Conservation (phyloP, 306 rosid genomes). For the Delonix regia region DNA sequence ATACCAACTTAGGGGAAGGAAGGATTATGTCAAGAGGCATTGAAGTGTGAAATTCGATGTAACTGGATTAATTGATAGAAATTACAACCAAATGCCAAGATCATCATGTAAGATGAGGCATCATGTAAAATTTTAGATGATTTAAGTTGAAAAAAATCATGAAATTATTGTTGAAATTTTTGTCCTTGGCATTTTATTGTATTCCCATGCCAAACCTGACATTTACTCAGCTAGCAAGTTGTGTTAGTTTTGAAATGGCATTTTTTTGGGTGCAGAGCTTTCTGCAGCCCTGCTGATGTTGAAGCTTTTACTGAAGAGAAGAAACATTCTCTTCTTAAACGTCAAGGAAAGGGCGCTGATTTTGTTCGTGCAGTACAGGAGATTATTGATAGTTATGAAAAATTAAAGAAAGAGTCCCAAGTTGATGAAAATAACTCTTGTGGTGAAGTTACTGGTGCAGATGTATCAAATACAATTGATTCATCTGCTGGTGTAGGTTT, state of each 20-base stretch:
- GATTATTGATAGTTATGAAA: constrained; percentile 77
- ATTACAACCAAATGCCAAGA: background rate
- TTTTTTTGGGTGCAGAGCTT: constrained; percentile 68
- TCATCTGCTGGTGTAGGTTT: constrained; percentile 40
- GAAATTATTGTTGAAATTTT: background rate
- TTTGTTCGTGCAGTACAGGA: constrained; percentile 92
- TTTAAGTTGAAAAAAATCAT: background rate
- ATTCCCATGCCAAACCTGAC: background rate
- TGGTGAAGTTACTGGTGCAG: constrained; percentile 51
- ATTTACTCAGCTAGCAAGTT: constrained; percentile 30
- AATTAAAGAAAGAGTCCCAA: constrained; percentile 64
- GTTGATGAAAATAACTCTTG: constrained; percentile 47
- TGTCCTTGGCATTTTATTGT: background rate
- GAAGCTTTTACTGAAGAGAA: constrained; percentile 97
- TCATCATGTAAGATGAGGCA: background rate
- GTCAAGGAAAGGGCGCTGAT: constrained; percentile 93
- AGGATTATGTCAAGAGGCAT: background rate
- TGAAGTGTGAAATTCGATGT: background rate
- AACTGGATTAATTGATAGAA: constrained; percentile 1
- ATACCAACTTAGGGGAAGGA: background rate
- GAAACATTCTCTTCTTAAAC: constrained; percentile 84
- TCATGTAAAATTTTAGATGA: constrained; percentile 13
- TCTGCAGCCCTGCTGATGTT: constrained; percentile 94
- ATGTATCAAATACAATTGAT: constrained; percentile 50
- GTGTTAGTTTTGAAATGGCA: constrained; percentile 32